Evolutionary conservation across 768 basidiomycete genomes (phyloP).

Genomic region (Krasilnikovozyma curviuscula): DNA sequence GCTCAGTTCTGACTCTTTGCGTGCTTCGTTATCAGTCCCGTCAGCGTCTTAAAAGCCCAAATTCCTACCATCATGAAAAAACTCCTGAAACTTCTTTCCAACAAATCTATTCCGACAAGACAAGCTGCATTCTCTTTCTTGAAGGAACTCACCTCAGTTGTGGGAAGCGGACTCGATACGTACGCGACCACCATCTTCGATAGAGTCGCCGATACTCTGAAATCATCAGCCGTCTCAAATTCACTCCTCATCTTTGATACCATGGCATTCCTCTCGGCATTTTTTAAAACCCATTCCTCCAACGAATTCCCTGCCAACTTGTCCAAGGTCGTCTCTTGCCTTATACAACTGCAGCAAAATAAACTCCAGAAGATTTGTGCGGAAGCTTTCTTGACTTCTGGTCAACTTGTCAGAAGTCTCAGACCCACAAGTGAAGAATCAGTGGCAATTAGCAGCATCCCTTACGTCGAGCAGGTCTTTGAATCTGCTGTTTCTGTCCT

Average conservation of each 20-base stretch:
- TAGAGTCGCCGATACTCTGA: constrained; percentile 19
- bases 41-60: constrained; percentile 49
- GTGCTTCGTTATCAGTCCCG: constrained; percentile 16
- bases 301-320: constrained; percentile 42
- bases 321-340: constrained; percentile 47
- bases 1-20: background rate
- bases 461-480: constrained; percentile 45
- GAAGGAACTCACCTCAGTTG: constrained; percentile 50
- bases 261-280: constrained; percentile 64
- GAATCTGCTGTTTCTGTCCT: constrained; percentile 51
- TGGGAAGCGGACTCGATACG: constrained; percentile 60
- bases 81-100: constrained; percentile 60
- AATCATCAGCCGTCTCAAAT: constrained; percentile 29
- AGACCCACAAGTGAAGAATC: constrained; percentile 38
- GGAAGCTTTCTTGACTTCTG: constrained; percentile 72
- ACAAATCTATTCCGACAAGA: constrained; percentile 56
- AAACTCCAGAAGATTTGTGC: constrained; percentile 74
- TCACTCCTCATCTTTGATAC: constrained; percentile 66
- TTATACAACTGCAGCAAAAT: constrained; percentile 56
- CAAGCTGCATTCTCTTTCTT: constrained; percentile 74
- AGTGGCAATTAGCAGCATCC: constrained; percentile 13
- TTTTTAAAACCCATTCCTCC: constrained; percentile 54
- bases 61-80: constrained; percentile 61
- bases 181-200: constrained; percentile 46
- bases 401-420: constrained; percentile 54